Evolutionary conservation across 768 basidiomycete species (phyloP), one percentile per base, ranked within the genome.

Genomic region (Scleroderma citrinum): DNA sequence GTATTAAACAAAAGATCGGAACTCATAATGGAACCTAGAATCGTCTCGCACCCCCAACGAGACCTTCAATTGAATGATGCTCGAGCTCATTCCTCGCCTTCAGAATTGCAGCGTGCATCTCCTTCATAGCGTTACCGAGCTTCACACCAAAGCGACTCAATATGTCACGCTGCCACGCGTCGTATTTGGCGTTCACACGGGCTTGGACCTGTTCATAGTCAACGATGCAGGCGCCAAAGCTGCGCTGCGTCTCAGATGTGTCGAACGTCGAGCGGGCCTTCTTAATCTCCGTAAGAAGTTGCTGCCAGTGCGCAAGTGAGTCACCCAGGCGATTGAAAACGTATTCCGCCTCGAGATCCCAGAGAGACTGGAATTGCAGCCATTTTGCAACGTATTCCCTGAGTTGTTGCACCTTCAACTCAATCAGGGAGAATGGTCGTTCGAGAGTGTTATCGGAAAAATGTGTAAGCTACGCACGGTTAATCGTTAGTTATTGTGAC

Each of bases 141-240:
- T 96, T 97, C 52, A 81, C 78, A 3, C 96, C 95, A 61, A 97
- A 98, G 41, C 92, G 76, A 53, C 82, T 85, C 56, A 97, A 73
- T 52, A 99, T 92, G 58, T 99, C 96, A 52, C 87, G 76, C 73
- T 98, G 95, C 95, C 96, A 98, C 17, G 91, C 75, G 64, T 98
- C 96, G 65, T 99, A 99, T 72, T 97, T 98, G 51, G 94, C 92
- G 67, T 97, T 97, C 60, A 99, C 96, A 56, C 94, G 80, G 39
- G 90, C 81, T 69, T 99, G 96, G 23, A 97, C 96, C 67, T 95
- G 94, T 66, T 98, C 95, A 67, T 97, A 99, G 68, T 97, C 91
- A 59, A 99, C 86, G 38, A 94, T 81, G 61, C 91, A 93, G 10
- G 94, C 88, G 1, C 94, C 93, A 62, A 98, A 96, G 41, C 81